Percentiles rank a stretch among this genome's conserved stretches.
Evolutionary conservation across 2,329 filamentous ascomycete genomes (phyloP).

Genomic region (Pyrenophora teres): DNA sequence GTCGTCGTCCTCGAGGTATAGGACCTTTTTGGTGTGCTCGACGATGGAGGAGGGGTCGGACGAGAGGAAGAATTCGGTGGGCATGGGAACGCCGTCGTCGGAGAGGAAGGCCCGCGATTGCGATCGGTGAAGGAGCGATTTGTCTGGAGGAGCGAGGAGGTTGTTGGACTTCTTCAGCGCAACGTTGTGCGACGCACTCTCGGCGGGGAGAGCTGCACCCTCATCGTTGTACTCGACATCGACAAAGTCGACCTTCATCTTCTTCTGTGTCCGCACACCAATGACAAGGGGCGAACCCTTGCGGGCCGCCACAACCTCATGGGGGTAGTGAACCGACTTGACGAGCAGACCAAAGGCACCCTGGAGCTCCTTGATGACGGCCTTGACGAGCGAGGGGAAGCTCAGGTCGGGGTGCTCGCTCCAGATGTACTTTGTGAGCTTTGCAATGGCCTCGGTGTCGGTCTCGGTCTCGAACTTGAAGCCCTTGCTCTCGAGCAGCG

Average conservation of each 20-base stretch:
- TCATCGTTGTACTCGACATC: conserved; percentile 97
- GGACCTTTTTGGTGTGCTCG: conserved; percentile 99
- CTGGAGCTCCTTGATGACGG: conserved; percentile 97
- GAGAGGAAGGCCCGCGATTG: conserved; percentile 99
- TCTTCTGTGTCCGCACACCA: conserved; percentile 93
- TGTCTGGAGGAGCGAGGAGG: conserved; percentile 84
- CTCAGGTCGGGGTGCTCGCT: conserved; percentile 92
- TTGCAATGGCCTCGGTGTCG: conserved; percentile 98
- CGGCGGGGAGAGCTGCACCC: conserved; percentile 75
- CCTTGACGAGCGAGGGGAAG: conserved; percentile 95
- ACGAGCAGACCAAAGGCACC: conserved; percentile 96
- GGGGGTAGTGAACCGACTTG: conserved; percentile 98
- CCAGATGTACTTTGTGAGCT: conserved; percentile 97
- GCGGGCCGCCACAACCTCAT: conserved; percentile 95
- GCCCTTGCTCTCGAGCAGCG: conserved; percentile 88
- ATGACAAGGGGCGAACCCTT: conserved; percentile 98
- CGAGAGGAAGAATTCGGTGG: conserved; percentile 98
- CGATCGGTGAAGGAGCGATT: conserved; percentile 96
- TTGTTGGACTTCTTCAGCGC: conserved; percentile 81
- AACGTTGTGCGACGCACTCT: conserved; percentile 93
- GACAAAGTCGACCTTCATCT: conserved; percentile 99
- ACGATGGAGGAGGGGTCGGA: conserved; percentile 98
- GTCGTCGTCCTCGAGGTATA: conserved; percentile 99
- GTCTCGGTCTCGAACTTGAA: conserved; percentile 99
- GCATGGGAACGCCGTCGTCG: conserved; percentile 96